Evolutionary conservation across 139 green algal species (phyloP), one percentile per base, ranked within the genome.

Genomic region (Coelastrella sp.): DNA sequence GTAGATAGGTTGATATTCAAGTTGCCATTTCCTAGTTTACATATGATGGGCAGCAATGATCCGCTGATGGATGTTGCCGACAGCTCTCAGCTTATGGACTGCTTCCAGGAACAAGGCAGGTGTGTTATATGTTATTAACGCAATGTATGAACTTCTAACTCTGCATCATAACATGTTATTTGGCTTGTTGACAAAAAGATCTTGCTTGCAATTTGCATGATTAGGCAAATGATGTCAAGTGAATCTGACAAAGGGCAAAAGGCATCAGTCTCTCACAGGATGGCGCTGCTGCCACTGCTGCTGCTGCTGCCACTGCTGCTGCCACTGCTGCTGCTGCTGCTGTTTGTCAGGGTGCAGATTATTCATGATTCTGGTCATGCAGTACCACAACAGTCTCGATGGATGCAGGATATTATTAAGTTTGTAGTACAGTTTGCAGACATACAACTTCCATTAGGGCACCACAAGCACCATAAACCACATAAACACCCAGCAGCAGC

Each of bases 351-450:
- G n/a, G 48, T 64, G 0, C 40, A 87, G 2, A 32, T 91, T n/a
- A 32, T 84, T 38, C 89, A 92, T 79, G 66, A 75, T 3, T 32
- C 69, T 50, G 89, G 89, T 19, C 89, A 92, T 85, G 75, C 62
- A 21, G 57, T 92, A 68, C 89, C 89, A 23, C 87, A 90, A 50
- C 89, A 88, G 37, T 75, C 89, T 17, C 43, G 43, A 23, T 83
- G 89, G 60, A 64, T 71, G 27, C 50, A 51, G 21, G 66, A 82
- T 3, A 64, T 88, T 23, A 5, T 88, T 11, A 73, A 71, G 32
- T 81, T 85, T 25, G 27, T 82, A 23, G 27, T 50, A 13, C 23
- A 32, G 32, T 84, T 79, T 64, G 43, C 32, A 38, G 72, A 74
- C 64, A 72, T 66, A 25, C 75, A 17, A 19, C 53, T 43, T 7